Evolutionary conservation across 2,329 filamentous ascomycete genomes (phyloP), one percentile per base, ranked within the genome.

Genomic region (Colletotrichum brevisporum): DNA sequence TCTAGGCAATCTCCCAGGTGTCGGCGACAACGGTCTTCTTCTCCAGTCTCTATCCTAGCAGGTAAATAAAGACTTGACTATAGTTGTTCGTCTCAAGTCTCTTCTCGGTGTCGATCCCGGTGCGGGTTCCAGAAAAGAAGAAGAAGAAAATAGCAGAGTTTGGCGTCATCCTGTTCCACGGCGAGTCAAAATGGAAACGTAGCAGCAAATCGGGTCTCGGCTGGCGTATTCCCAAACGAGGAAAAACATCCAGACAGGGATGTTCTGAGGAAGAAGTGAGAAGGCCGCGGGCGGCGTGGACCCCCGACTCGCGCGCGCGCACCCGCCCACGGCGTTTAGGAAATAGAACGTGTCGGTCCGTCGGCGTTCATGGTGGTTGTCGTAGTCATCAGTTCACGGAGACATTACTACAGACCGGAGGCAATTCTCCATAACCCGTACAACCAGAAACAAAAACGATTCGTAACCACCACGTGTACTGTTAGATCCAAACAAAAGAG

Each of bases 241-340:
- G 27, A 65, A 65, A 69, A 59, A 18, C 10, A 50, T 41, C 61
- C 60, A 53, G 13, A 36, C 36, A 51, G 16, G 24, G 65, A 31
- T 43, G 13, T n/a, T 5, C 2, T 12, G 41, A 43, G 16, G 16
- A 43, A 43, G 41, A 43, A 43, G 13, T 43, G 41, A n/a, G 41
- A 43, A 15, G 10, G 41, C 41, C 41, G 31, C 31, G 41, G 41
- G 41, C 41, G 13, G 41, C 41, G 41, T 15, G 41, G 41, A 6
- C 13, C 6, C 6, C 31, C 31, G 24, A 31, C 57, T 51, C 57
- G n/a, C 45, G 18, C 18, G 21, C n/a, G 9, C 31, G 31, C n/a
- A n/a, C 45, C 45, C 45, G 15, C 16, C 15, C 15, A 12, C 18
- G 45, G 45, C 18, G 16, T 47, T 47, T 6, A 47, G 45, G 18